A percentile compares a stretch with the other conserved stretches of the same genome.
Evolutionary conservation across 768 basidiomycete genomes (phyloP).

Genomic region (Suillus americanus): DNA sequence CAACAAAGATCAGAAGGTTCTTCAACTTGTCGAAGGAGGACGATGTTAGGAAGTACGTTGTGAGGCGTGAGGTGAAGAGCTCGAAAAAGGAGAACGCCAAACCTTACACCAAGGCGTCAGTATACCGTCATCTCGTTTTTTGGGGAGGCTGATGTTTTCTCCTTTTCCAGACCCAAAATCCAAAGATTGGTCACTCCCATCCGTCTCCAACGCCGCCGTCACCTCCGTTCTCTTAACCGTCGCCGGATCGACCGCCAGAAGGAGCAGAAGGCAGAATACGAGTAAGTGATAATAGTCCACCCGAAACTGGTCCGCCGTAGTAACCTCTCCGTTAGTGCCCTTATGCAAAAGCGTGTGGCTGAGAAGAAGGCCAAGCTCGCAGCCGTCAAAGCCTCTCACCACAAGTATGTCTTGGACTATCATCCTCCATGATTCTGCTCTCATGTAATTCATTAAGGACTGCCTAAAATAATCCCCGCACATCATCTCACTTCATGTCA

Average conservation of each 20-base stretch:
- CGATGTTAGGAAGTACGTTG: slow-evolving; percentile 97
- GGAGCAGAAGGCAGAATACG: slow-evolving; percentile 94
- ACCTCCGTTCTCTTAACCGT: slow-evolving; percentile 84
- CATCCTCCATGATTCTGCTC: neutral
- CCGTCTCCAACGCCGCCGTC: slow-evolving; percentile 95
- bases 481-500: slow-evolving; percentile 6
- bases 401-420: slow-evolving; percentile 47
- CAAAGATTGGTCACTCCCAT: slow-evolving; percentile 94
- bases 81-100: slow-evolving; percentile 88
- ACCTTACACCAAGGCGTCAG: slow-evolving; percentile 96
- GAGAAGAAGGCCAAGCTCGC: slow-evolving; percentile 93
- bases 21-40: slow-evolving; percentile 98
- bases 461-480: slow-evolving; percentile 7
- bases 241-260: slow-evolving; percentile 88
- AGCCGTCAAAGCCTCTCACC: slow-evolving; percentile 85
- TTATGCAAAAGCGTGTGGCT: slow-evolving; percentile 85
- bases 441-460: slow-evolving; percentile 2
- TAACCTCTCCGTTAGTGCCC: slow-evolving; percentile 38
- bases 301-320: neutral
- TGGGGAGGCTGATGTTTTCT: slow-evolving; percentile 6
- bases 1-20: slow-evolving; percentile 95
- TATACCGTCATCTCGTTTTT: slow-evolving; percentile 18
- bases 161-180: slow-evolving; percentile 77
- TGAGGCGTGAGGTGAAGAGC: slow-evolving; percentile 87
- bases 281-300: slow-evolving; percentile 45